Base-by-base conservation (phyloP, 228 moss, liverwort and hornwort genomes). In the Sphagnum fallax region DNA sequence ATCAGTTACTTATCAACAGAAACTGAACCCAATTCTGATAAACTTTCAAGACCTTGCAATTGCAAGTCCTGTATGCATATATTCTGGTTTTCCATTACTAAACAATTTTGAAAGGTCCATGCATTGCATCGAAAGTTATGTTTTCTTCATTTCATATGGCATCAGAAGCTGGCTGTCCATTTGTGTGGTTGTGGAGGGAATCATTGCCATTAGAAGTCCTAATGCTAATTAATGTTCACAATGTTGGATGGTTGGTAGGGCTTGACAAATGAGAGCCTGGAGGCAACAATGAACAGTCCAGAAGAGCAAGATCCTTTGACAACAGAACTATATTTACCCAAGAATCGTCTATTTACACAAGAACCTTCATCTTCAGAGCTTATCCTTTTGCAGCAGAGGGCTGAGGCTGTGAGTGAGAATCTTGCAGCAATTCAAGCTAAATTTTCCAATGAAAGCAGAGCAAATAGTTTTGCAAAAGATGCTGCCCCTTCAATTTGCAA, bases 311-410 rank as follows among this genome's bases (percentile, higher is more conserved):
- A 66, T 4, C 72, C 71, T 4, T 64, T 61, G 6, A 53, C 71
- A 18, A 66, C 76, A 4, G 76, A 79, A 62, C 71, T 79, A 14
- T 83, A 72, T 52, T 61, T 79, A 49, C 76, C 76, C 49, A 83
- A 83, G 65, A 83, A 83, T 47, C 83, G 76, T 60, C 52, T 83
- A n/a, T 83, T 79, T 52, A 66, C 67, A 47, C 76, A 76, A 52
- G 83, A 83, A 53, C 62, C 76, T 47, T 75, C 79, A 13, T 61
- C 74, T 47, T 71, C 76, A 13, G 76, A 79, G 76, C 79, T 83
- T 55, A 66, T 74, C 60, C 71, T 67, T 61, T 52, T 83, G n/a
- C 83, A 79, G 70, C 51, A 70, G 68, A 76, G 83, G 55, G 72
- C 83, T 69, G 79, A 79, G 51, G 76, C 74, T 59, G 79, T 79